phyloP scores from a whole-genome alignment of 352 stramenopile genomes.

The Phytopythium ostracodes region DNA sequence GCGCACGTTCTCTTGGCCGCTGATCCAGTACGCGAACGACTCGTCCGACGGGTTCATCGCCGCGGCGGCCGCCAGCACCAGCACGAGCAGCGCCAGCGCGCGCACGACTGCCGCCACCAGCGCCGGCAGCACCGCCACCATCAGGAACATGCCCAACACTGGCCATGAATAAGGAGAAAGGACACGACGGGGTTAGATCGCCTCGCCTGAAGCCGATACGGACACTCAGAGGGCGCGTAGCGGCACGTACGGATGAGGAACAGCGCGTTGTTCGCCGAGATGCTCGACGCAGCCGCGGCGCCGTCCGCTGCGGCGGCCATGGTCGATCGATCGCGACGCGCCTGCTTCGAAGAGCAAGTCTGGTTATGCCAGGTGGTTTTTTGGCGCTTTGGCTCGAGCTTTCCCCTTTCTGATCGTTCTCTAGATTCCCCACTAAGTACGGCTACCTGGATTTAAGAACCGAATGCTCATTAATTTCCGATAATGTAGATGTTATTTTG shows the following conservation, averaged over 20 bases:
- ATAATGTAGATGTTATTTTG: too few relatives aligned
- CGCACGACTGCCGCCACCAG: constrained; percentile 45
- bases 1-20: constrained; percentile 52
- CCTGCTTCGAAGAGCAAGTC: not conserved
- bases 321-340: not conserved
- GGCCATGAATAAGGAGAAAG: not conserved
- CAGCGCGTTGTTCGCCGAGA: constrained; percentile 60
- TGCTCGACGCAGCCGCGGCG: constrained; percentile 13
- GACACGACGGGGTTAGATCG: not conserved
- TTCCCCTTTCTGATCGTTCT: not conserved
- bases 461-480: not conserved
- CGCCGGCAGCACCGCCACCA: constrained; percentile 52
- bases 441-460: not conserved
- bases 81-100: constrained; percentile 24
- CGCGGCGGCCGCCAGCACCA: constrained; percentile 23
- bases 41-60: constrained; percentile 66
- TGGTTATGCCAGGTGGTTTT: not conserved
- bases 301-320: constrained; percentile 8
- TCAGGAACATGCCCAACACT: constrained; percentile 75
- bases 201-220: not conserved
- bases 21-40: constrained; percentile 68
- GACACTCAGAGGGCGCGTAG: constrained; percentile 7
- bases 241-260: constrained; percentile 58
- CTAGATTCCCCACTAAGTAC: not conserved
- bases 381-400: not conserved